Conservation (phyloP, 176 grass and related monocot genomes). For the Panicum miliaceum region DNA sequence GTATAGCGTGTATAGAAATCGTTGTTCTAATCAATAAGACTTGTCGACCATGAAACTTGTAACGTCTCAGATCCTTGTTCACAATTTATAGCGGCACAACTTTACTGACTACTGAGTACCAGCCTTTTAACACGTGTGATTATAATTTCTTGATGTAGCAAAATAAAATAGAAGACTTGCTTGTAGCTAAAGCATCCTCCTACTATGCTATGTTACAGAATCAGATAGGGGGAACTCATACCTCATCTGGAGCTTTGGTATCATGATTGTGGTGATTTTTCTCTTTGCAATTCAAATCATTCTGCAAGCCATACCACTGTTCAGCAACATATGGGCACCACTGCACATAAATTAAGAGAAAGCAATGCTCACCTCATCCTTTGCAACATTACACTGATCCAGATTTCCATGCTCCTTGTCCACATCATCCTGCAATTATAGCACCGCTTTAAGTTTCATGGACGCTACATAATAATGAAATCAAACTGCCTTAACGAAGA, state of each 20-base stretch:
- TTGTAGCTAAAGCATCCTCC: background rate
- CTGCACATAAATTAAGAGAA: constrained; percentile 1
- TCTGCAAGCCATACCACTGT: constrained; percentile 18
- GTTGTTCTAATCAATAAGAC: constrained; percentile 11
- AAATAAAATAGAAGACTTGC: background rate
- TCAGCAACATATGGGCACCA: constrained; percentile 17
- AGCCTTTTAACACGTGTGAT: background rate
- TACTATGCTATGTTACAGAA: background rate
- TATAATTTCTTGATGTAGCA: constrained; percentile 2
- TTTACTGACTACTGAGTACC: background rate
- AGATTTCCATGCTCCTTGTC: constrained; percentile 29
- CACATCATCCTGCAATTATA: constrained; percentile 42
- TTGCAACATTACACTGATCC: background rate
- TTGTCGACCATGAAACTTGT: background rate
- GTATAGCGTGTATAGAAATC: constrained; percentile 1
- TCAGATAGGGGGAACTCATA: constrained; percentile 1
- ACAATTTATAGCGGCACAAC: background rate
- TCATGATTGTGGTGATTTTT: constrained; percentile 4
- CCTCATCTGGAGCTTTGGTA: constrained; percentile 27
- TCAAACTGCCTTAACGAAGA: constrained; percentile 21
- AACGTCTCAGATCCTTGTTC: background rate
- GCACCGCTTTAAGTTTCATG: constrained; percentile 22
- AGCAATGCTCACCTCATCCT: constrained; percentile 45
- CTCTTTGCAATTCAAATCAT: constrained; percentile 30
- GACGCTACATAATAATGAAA: background rate